Evolutionary conservation across 768 basidiomycete genomes (phyloP).

Genomic region (Lactarius quietus): DNA sequence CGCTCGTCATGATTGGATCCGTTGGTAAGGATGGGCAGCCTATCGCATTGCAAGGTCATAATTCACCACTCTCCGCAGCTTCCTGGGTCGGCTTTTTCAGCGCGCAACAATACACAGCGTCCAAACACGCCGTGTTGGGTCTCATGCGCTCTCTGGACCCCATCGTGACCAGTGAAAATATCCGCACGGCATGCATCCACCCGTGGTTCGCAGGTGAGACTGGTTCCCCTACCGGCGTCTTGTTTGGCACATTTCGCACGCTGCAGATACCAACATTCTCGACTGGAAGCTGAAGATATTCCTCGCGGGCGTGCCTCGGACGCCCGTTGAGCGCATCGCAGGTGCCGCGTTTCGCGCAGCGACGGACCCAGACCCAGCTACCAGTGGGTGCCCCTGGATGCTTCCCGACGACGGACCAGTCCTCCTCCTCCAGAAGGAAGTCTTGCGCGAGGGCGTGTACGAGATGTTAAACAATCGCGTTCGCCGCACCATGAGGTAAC

Average conservation of each 20-base stretch:
- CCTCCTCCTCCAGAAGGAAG: conserved; percentile 44
- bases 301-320: conserved; percentile 48
- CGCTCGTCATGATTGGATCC: conserved; percentile 52
- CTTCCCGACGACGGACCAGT: conserved; percentile 50
- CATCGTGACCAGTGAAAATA: conserved; percentile 35
- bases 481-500: not conserved
- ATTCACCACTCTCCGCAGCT: conserved; percentile 33
- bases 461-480: conserved; percentile 41
- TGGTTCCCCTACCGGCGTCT: not conserved
- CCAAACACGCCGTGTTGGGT: conserved; percentile 54
- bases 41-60: too few species aligned
- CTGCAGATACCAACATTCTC: conserved; percentile 47
- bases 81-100: conserved; percentile 47
- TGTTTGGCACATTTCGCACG: not conserved
- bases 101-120: conserved; percentile 46
- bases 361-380: conserved; percentile 42
- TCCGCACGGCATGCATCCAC: conserved; percentile 47
- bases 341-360: conserved; percentile 52
- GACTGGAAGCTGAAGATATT: conserved; percentile 38
- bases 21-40: conserved; percentile 38
- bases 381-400: conserved; percentile 46
- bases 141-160: conserved; percentile 47
- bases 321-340: conserved; percentile 46
- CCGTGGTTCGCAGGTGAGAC: conserved; percentile 51
- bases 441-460: conserved; percentile 51